Base-by-base conservation (phyloP, 202 grass and related monocot species). In the Setaria viridis region DNA sequence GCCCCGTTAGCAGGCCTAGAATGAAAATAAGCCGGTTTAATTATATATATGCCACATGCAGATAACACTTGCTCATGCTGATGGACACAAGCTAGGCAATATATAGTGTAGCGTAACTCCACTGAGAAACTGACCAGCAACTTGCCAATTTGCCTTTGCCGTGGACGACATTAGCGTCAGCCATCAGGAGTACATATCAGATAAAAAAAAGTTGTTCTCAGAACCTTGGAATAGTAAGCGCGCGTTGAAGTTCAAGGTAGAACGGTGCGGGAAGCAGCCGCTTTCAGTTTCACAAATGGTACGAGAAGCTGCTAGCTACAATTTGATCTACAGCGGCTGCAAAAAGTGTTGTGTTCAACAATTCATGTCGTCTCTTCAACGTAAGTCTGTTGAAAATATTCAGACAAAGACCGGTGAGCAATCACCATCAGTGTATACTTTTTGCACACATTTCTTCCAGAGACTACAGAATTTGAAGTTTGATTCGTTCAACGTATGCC, bases 231-330 rank as follows among this genome's bases (percentile, higher is more conserved):
- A 53, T 53, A n/a, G 55, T 21, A 58, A 58, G 20, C 55, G n/a
- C 20, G 21, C 58, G 58, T 60, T 60, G 59, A 62, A 55, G 5
- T 6, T 56, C 17, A 57, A 62, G 25, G 21, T 12, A 32, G 1
- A 62, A 32, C 59, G 25, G 25, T 32, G 19, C 50, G 1, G n/a
- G 59, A 76, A 67, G 41, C 84, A 62, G 66, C 85, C 37, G 21
- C 47, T 67, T 53, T 50, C 62, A 48, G 33, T 39, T 32, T 75
- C 70, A 46, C 16, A 32, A 62, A 21, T 0, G 56, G 56, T 25
- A 59, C 56, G 3, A 25, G 21, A 60, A 60, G 58, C n/a, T 12
- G 17, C 13, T 67, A 34, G 39, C 39, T 41, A 5, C 39, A 41
- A 41, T 41, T 6, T 0, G 6, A 63, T 12, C 11, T 30, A 34